Percentiles rank a stretch among this genome's conserved stretches.
These are phyloP conservation scores for Cercospora sp. DNA, from an alignment of 2,329 filamentous ascomycete genomes.

Conservation along the genomic window DNA sequence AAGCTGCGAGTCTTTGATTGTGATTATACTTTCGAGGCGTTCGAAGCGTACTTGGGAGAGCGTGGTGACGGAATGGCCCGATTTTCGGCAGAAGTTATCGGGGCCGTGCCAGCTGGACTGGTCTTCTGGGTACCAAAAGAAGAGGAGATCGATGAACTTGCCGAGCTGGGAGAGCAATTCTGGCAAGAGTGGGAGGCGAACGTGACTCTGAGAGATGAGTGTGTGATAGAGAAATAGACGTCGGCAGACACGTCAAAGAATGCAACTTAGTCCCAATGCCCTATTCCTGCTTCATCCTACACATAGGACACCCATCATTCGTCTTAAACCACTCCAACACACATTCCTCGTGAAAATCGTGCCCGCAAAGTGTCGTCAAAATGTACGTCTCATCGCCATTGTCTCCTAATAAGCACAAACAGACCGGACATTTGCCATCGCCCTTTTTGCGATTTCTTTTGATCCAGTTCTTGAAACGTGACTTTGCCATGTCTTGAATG, in stretches of 20 bases:
- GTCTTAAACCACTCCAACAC: conserved; percentile 6
- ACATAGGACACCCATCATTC: conserved; percentile 5
- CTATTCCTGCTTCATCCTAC: conserved; percentile 4
- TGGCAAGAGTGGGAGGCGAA: neutral
- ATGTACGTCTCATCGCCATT: neutral
- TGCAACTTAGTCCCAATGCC: neutral
- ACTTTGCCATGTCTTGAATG: neutral
- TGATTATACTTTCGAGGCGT: too few species aligned
- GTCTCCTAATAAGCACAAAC: neutral
- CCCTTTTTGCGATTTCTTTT: neutral
- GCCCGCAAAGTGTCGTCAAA: conserved; percentile 4
- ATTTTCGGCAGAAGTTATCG: too few species aligned
- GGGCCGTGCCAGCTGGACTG: neutral
- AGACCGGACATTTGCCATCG: conserved; percentile 4
- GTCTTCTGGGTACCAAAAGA: neutral
- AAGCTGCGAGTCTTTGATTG: too few species aligned
- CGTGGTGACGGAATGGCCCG: too few species aligned
- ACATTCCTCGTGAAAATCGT: conserved; percentile 10
- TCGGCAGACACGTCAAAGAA: neutral
- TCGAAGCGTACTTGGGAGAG: too few species aligned
- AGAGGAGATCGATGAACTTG: neutral
- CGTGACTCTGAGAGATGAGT: neutral
- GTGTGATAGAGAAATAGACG: neutral
- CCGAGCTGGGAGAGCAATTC: neutral
- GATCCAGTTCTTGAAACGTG: conserved; percentile 1